phyloP scores from a whole-genome alignment of 805 yeast genomes.

The Hanseniaspora taiwanica region DNA sequence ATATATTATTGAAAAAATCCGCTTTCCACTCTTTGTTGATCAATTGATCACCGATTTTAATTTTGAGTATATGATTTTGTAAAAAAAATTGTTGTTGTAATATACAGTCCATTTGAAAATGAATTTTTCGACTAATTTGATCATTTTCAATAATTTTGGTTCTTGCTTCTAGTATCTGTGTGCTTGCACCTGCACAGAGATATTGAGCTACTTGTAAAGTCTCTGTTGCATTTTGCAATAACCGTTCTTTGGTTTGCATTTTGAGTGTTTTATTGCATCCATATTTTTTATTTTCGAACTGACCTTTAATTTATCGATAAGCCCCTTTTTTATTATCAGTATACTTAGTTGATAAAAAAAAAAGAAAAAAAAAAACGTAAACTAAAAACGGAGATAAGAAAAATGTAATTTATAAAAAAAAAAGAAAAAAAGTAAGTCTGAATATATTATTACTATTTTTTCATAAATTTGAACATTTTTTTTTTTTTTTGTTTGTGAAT shows the following conservation, averaged over 20 bases:
- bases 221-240: constrained; percentile 35
- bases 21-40: constrained; percentile 15
- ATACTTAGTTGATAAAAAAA: too few relatives aligned
- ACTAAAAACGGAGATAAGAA: too few relatives aligned
- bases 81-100: constrained; percentile 35
- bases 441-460: too few relatives aligned
- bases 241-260: constrained; percentile 10
- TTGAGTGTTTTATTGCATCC: neutral
- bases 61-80: constrained; percentile 17
- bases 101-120: constrained; percentile 33
- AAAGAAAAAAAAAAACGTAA: too few relatives aligned
- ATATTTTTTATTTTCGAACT: too few relatives aligned
- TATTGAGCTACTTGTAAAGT: constrained; percentile 36
- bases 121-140: constrained; percentile 28
- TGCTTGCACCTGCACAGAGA: constrained; percentile 38
- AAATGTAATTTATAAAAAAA: too few relatives aligned
- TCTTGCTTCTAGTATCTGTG: constrained; percentile 24
- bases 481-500: too few relatives aligned
- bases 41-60: constrained; percentile 20
- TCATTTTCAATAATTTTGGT: constrained; percentile 29
- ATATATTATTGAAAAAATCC: constrained; percentile 11
- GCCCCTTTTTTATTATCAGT: too few relatives aligned
- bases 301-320: too few relatives aligned
- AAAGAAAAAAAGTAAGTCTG: too few relatives aligned
- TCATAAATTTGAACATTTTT: too few relatives aligned